Evolutionary conservation across 169 alveolate genomes (phyloP), one percentile per base, ranked within the genome.

Genomic region (Cryptosporidium parvum): DNA sequence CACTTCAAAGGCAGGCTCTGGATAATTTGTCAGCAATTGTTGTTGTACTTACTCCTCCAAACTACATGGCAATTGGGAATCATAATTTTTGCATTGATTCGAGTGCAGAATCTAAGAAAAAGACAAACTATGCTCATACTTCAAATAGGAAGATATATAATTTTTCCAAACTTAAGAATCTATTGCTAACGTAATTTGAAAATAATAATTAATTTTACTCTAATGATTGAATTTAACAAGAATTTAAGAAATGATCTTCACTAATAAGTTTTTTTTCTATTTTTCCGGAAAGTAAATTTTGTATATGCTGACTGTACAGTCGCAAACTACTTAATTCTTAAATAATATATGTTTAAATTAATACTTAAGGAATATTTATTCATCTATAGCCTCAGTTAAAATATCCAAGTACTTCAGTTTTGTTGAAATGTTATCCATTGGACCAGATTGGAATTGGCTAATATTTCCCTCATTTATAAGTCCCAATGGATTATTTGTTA

Each of bases 11-110:
- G 44, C 93, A 91, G 51, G 85, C 95, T 26, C 72, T 93, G 7
- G 95, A 93, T 65, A 93, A 93, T 85, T 70, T 93, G 39, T 93
- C 95, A n/a, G 91, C 86, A 26, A 92, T 92, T 6, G 85, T 93
- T 31, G 91, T 91, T 29, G 91, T 91, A 67, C 93, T 93, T 23
- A 80, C 89, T 18, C 65, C 89, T 18, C 89, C 89, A 31, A 65
- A 59, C 59, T 42, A 35, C n/a, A 10, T 73, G 26, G 42, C 75
- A 48, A 65, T 65, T 2, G 51, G 51, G 18, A 37, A 29, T 29
- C 10, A 31, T 80, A 42, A 59, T 16, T 26, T 51, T n/a, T 37
- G 29, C 12, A 4, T 35, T 18, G 52, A 65, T 10, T 16, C 33
- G 0, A 65, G 31, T 29, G 12, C 26, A 16, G 72, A 65, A 16